These are phyloP conservation scores for Talaromyces liani DNA, from an alignment of 495 filamentous ascomycete species.

Conservation along the genomic window DNA sequence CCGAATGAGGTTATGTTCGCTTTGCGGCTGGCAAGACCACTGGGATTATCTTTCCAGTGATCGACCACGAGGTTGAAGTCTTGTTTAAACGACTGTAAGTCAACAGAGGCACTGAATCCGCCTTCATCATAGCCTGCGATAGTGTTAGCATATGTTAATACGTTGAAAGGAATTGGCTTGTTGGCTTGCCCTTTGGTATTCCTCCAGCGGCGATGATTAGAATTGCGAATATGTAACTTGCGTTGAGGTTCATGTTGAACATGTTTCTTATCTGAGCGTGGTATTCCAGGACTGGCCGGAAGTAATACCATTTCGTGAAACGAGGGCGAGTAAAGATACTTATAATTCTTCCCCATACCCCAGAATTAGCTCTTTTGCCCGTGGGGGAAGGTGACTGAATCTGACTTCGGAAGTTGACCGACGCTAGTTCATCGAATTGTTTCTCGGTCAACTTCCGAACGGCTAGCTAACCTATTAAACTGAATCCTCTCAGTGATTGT, in stretches of 20 bases:
- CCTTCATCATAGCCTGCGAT: slow-evolving; percentile 41
- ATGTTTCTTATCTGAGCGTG: no score
- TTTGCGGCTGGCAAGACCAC: slow-evolving; percentile 31
- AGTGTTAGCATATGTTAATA: background rate
- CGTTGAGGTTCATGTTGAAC: no score
- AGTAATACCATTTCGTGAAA: slow-evolving; percentile 14
- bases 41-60: slow-evolving; percentile 27
- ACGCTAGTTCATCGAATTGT: background rate
- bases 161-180: background rate
- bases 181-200: slow-evolving; percentile 34
- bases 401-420: background rate
- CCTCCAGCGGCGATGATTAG: slow-evolving; percentile 20
- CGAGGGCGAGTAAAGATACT: background rate
- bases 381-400: background rate
- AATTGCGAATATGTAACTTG: no score
- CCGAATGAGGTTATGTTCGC: slow-evolving; percentile 43
- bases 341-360: background rate
- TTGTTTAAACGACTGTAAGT: slow-evolving; percentile 29
- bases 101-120: slow-evolving; percentile 37
- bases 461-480: no score
- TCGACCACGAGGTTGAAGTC: slow-evolving; percentile 32
- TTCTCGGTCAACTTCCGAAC: slow-evolving; percentile 7
- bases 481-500: background rate
- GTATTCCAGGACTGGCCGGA: slow-evolving; percentile 14
- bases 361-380: background rate